Evolutionary conservation across 1,284 basidiomycete genomes (phyloP).

Genomic region (Malassezia sp.): DNA sequence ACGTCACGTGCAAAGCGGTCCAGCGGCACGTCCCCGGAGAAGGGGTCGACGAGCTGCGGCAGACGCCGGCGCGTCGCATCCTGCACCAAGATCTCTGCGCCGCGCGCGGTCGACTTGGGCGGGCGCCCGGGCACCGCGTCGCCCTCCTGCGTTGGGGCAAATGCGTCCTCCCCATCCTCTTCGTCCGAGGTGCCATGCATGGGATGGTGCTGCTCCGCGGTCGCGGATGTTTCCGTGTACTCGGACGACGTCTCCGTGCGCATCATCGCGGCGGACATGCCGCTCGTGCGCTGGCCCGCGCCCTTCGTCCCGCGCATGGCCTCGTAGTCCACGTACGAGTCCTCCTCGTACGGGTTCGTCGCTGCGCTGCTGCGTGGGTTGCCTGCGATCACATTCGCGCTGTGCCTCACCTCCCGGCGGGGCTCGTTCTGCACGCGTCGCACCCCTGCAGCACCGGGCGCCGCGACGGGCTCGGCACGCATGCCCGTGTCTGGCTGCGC

Average conservation of each 20-base stretch:
- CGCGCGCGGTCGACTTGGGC: not conserved
- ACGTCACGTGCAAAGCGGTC: not conserved
- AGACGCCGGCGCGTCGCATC: slow-evolving; percentile 5
- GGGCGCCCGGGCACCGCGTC: not conserved
- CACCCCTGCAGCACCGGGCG: not conserved
- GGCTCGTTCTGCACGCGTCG: not conserved
- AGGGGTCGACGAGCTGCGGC: slow-evolving; percentile 16
- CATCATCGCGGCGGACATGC: too few relatives aligned
- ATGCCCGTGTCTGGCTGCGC: not conserved
- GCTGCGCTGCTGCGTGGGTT: not conserved
- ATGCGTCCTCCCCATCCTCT: not conserved
- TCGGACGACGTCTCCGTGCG: too few relatives aligned
- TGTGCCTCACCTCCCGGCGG: not conserved
- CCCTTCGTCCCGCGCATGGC: too few relatives aligned
- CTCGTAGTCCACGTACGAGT: too few relatives aligned
- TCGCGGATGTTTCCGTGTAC: slow-evolving; percentile 3
- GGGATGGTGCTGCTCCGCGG: not conserved
- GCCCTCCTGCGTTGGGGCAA: not conserved
- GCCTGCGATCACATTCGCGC: not conserved
- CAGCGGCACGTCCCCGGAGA: not conserved
- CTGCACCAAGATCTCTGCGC: slow-evolving; percentile 2
- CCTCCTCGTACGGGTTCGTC: not conserved
- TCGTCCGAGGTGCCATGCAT: not conserved
- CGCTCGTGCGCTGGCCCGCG: too few relatives aligned
- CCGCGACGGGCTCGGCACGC: not conserved